Conservation (phyloP, 2,329 filamentous ascomycete genomes). For the Chrysoporthe puriensis region DNA sequence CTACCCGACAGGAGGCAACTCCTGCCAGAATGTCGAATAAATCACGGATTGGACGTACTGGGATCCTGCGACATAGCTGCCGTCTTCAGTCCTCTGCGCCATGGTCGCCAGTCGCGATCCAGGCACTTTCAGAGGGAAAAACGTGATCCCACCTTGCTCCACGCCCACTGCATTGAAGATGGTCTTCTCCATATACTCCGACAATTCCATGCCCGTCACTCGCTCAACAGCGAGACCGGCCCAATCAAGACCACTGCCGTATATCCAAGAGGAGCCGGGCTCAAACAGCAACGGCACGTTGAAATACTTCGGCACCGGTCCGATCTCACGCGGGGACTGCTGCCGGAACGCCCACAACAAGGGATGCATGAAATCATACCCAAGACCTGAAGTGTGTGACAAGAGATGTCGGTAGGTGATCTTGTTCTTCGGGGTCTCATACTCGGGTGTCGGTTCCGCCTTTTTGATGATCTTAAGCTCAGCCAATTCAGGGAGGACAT, state of each 20-base stretch:
- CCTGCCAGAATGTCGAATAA: not conserved
- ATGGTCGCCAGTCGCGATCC: slow-evolving; percentile 43
- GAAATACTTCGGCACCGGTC: slow-evolving; percentile 34
- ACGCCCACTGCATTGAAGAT: slow-evolving; percentile 48
- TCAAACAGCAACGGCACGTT: slow-evolving; percentile 46
- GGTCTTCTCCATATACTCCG: slow-evolving; percentile 49
- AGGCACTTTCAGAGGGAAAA: slow-evolving; percentile 42
- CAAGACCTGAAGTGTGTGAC: slow-evolving; percentile 7
- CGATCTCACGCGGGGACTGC: not conserved
- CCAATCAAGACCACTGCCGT: slow-evolving; percentile 49
- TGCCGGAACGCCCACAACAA: slow-evolving; percentile 9
- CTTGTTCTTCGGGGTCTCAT: slow-evolving; percentile 27
- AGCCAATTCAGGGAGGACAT: slow-evolving; percentile 52
- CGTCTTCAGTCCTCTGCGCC: slow-evolving; percentile 41
- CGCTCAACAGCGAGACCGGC: slow-evolving; percentile 42
- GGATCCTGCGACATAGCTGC: slow-evolving; percentile 42
- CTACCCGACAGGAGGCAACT: not conserved
- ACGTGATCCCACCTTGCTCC: slow-evolving; percentile 43
- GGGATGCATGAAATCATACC: slow-evolving; percentile 14
- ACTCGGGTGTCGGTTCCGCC: slow-evolving; percentile 36
- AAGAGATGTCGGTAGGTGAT: slow-evolving; percentile 16
- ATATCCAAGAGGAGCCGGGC: slow-evolving; percentile 48
- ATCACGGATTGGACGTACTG: slow-evolving; percentile 25
- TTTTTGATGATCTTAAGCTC: slow-evolving; percentile 51
- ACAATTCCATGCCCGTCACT: slow-evolving; percentile 46